Evolutionary conservation across 2,329 filamentous ascomycete species (phyloP).

Genomic region (Cercospora zeae-maydis): DNA sequence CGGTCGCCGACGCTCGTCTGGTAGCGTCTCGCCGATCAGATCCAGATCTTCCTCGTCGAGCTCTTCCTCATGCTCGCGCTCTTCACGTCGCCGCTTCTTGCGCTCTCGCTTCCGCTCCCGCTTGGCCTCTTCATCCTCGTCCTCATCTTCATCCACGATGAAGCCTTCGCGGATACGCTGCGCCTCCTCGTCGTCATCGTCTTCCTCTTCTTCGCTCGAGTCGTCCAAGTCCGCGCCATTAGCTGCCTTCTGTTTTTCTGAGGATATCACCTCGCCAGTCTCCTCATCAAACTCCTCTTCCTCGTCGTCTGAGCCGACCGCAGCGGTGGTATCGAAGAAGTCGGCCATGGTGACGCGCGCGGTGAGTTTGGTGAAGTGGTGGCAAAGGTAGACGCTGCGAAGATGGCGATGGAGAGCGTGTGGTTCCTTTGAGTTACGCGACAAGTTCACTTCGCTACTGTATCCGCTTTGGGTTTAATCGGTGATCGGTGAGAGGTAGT

Average conservation of each 20-base stretch:
- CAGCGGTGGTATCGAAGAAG: constrained; percentile 76
- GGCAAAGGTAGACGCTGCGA: background rate
- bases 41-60: constrained; percentile 96
- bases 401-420: constrained; percentile 2
- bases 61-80: constrained; percentile 75
- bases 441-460: constrained; percentile 1
- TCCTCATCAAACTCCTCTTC: constrained; percentile 81
- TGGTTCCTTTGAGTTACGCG: background rate
- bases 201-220: constrained; percentile 87
- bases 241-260: constrained; percentile 35
- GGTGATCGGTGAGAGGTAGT: background rate
- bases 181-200: constrained; percentile 78
- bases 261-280: constrained; percentile 54
- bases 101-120: constrained; percentile 58
- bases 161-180: constrained; percentile 81
- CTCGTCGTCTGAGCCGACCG: constrained; percentile 79
- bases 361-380: background rate
- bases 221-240: constrained; percentile 60
- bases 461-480: background rate
- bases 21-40: constrained; percentile 79
- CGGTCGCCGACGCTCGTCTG: constrained; percentile 63
- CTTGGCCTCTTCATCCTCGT: constrained; percentile 67
- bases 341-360: constrained; percentile 23
- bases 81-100: constrained; percentile 73
- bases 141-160: constrained; percentile 91